phyloP scores from a whole-genome alignment of 2,329 filamentous ascomycete genomes.

The Blastomyces percursus region DNA sequence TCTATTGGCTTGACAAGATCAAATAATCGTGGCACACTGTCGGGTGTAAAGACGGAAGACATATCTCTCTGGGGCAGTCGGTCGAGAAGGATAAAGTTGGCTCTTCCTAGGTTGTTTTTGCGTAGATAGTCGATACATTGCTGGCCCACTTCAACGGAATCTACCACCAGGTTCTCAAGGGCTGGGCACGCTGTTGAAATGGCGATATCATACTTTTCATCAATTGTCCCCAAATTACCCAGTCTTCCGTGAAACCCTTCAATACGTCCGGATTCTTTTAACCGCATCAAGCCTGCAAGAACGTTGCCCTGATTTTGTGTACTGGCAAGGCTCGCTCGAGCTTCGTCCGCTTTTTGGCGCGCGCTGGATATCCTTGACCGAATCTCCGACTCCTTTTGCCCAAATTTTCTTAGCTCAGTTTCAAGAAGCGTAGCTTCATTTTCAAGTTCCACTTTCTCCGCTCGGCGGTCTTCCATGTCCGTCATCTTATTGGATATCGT shows the following conservation, averaged over 20 bases:
- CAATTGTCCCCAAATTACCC: constrained; percentile 87
- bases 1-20: constrained; percentile 86
- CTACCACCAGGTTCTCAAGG: constrained; percentile 92
- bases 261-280: constrained; percentile 92
- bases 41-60: constrained; percentile 71
- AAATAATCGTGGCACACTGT: constrained; percentile 83
- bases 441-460: constrained; percentile 59
- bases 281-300: constrained; percentile 77
- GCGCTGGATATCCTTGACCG: constrained; percentile 77
- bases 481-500: constrained; percentile 57
- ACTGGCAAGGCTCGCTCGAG: constrained; percentile 75
- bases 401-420: constrained; percentile 60
- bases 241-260: constrained; percentile 94
- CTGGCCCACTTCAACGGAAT: constrained; percentile 89
- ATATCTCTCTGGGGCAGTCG: constrained; percentile 71
- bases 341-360: constrained; percentile 91
- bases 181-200: constrained; percentile 91
- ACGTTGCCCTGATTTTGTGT: constrained; percentile 92
- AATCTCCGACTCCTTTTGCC: constrained; percentile 67
- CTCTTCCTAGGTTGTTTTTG: constrained; percentile 92
- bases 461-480: constrained; percentile 66
- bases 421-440: constrained; percentile 63
- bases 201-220: constrained; percentile 90
- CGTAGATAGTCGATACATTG: constrained; percentile 96
- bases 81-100: constrained; percentile 93